Conservation (phyloP, 805 yeast genomes). For the Cyberlindnera mississippiensis region DNA sequence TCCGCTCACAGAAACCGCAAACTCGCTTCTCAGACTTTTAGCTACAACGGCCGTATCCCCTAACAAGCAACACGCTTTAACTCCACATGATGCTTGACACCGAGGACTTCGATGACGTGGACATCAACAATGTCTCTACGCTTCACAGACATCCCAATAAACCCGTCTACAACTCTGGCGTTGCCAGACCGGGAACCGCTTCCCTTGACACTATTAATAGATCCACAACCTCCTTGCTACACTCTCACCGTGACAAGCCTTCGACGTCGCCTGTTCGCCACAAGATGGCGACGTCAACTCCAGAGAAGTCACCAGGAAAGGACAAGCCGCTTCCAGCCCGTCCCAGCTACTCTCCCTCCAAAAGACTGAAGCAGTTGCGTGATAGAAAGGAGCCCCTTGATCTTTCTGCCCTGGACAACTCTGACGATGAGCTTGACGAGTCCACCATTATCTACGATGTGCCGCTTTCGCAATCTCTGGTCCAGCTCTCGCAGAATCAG, state of each 20-base stretch:
- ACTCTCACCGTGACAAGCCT: conserved; percentile 6
- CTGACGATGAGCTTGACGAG: conserved; percentile 53
- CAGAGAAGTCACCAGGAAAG: background rate
- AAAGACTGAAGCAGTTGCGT: conserved; percentile 17
- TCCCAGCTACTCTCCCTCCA: conserved; percentile 20
- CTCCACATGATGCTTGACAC: background rate
- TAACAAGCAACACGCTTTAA: background rate
- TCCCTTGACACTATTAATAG: conserved; percentile 13
- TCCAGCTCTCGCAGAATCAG: conserved; percentile 35
- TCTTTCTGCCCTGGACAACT: conserved; percentile 20
- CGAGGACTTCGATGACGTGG: conserved; percentile 22
- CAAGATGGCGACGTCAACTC: background rate
- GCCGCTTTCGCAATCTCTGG: conserved; percentile 56
- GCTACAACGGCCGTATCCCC: no score
- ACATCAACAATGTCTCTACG: conserved; percentile 15
- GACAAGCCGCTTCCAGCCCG: background rate
- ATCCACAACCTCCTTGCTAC: conserved; percentile 15
- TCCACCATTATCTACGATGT: conserved; percentile 56
- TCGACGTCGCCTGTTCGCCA: background rate
- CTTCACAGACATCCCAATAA: background rate
- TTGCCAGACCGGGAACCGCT: conserved; percentile 9
- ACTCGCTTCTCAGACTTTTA: no score
- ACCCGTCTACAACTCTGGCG: background rate
- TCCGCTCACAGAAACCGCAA: background rate
- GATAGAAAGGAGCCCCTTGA: conserved; percentile 15